A percentile compares a stretch with the other conserved stretches of the same genome.
phyloP scores from a whole-genome alignment of 75 land plant genomes.

The Pinus albicaulis region DNA sequence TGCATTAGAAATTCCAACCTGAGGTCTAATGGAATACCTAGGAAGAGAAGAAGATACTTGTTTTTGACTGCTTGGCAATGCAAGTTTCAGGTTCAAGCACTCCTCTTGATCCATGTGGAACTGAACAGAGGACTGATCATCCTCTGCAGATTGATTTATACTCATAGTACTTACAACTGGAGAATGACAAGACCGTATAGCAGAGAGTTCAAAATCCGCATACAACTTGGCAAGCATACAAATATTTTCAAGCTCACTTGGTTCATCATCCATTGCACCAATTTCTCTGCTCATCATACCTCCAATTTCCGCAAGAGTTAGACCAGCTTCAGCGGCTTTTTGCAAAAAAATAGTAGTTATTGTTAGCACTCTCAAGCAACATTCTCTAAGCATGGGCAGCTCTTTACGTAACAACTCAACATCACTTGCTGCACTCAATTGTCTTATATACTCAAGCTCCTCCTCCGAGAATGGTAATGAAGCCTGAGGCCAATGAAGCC shows the following conservation, averaged over 20 bases:
- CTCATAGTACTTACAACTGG: neutral
- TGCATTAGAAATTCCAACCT: neutral
- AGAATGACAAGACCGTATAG: neutral
- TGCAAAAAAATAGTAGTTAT: constrained; percentile 68
- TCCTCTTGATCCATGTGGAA: constrained; percentile 7
- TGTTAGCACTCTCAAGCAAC: constrained; percentile 52
- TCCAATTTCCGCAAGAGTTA: constrained; percentile 71
- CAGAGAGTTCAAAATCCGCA: constrained; percentile 2
- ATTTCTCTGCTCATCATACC: constrained; percentile 71
- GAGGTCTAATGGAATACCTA: neutral
- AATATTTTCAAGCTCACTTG: constrained; percentile 55
- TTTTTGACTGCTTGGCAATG: neutral
- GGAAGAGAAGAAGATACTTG: neutral
- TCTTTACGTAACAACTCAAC: constrained; percentile 54
- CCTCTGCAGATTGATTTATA: too few relatives aligned
- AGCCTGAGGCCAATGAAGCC: constrained; percentile 93
- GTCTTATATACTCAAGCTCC: constrained; percentile 55
- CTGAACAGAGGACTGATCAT: neutral
- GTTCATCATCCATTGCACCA: constrained; percentile 35
- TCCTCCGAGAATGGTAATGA: constrained; percentile 68
- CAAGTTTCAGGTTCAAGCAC: neutral
- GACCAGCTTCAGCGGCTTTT: constrained; percentile 52
- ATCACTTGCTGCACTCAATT: constrained; percentile 59
- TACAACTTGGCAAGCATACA: constrained; percentile 46
- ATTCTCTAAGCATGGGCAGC: constrained; percentile 56